Evolutionary conservation across 441 rosid genomes (phyloP).

Genomic region (Pelargonium cotyledonis): DNA sequence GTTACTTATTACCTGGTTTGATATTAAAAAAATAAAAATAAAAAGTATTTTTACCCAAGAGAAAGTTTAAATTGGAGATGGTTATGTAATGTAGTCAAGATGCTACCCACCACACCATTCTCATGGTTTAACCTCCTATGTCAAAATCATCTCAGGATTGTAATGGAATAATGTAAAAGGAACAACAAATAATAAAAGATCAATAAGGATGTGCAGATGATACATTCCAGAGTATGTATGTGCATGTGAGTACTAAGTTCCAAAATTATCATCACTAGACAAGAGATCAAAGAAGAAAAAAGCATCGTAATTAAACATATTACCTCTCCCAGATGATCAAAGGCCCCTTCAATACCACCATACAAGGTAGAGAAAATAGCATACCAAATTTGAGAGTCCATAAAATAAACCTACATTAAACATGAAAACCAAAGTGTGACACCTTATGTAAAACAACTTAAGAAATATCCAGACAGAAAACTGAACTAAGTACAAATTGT

Average conservation of each 20-base stretch:
- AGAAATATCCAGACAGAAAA: not conserved
- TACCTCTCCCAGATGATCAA: conserved; percentile 98
- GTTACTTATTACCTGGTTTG: not conserved
- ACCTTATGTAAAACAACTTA: not conserved
- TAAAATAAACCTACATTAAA: conserved; percentile 69
- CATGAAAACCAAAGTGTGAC: conserved; percentile 16
- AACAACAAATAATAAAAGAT: not conserved
- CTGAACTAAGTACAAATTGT: not conserved
- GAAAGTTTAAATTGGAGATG: not conserved
- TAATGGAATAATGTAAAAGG: not conserved
- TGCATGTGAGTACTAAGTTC: not conserved
- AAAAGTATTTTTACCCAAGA: not conserved
- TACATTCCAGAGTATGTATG: not conserved
- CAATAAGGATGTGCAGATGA: not conserved
- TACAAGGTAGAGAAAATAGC: conserved; percentile 72
- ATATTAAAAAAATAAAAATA: not conserved
- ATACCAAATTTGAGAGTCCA: conserved; percentile 99
- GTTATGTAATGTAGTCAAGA: not conserved
- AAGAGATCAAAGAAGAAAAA: not conserved
- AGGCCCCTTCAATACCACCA: conserved; percentile 93
- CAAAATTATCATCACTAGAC: not conserved
- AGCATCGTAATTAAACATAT: conserved; percentile 11
- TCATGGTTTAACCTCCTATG: not conserved
- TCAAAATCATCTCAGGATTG: not conserved
- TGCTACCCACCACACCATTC: not conserved